phyloP scores from a whole-genome alignment of 2,329 filamentous ascomycete species.

The Paecilomyces formosus region DNA sequence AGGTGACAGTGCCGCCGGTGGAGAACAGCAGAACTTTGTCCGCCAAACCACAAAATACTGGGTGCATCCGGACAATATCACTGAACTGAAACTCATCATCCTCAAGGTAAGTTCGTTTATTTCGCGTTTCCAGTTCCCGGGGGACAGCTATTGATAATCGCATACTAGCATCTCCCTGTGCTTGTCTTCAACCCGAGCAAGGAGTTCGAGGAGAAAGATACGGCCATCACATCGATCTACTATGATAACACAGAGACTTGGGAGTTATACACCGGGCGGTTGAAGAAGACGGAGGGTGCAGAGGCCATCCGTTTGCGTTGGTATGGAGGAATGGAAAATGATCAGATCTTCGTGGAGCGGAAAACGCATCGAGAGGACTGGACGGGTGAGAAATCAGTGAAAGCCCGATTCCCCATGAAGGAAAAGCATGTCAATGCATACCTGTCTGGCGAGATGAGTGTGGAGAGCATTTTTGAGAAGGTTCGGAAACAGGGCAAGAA shows the following conservation, averaged over 20 bases:
- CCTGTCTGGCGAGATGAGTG: constrained; percentile 74
- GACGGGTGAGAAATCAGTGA: constrained; percentile 98
- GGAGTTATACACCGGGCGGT: constrained; percentile 85
- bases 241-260: constrained; percentile 92
- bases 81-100: constrained; percentile 94
- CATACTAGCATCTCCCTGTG: constrained; percentile 70
- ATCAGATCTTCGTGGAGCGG: constrained; percentile 93
- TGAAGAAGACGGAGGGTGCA: constrained; percentile 97
- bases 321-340: constrained; percentile 94
- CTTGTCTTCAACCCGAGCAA: constrained; percentile 97
- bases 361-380: constrained; percentile 98
- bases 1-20: constrained; percentile 86
- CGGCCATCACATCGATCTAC: constrained; percentile 96
- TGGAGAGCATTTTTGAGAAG: constrained; percentile 90
- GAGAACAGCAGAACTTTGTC: constrained; percentile 88
- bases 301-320: constrained; percentile 93
- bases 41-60: constrained; percentile 98
- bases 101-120: constrained; percentile 54
- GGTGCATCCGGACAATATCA: constrained; percentile 98
- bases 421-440: constrained; percentile 97
- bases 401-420: constrained; percentile 89
- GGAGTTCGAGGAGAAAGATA: constrained; percentile 84
- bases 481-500: constrained; percentile 93
- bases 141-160: neutral
- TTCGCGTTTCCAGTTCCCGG: neutral